Conservation (phyloP, 192 early-diverging fungal genomes). For the Coemansia sp. region DNA sequence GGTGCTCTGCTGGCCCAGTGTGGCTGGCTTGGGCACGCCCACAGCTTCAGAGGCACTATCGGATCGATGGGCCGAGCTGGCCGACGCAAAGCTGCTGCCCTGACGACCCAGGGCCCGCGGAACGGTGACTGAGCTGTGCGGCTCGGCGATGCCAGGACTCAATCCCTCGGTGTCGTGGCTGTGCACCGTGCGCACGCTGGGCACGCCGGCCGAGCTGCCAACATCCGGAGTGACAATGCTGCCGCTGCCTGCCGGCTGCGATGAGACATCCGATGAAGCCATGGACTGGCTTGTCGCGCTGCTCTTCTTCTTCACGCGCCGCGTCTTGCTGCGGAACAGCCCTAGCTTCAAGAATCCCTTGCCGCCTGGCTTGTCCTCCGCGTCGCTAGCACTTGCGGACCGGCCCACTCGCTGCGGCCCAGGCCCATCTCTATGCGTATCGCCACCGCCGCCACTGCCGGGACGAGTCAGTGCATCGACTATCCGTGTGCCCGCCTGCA, state of each 20-base stretch:
- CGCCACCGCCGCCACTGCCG: not conserved
- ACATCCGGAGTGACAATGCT: conserved; percentile 1
- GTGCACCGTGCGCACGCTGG: conserved; percentile 16
- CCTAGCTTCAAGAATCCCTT: conserved; percentile 30
- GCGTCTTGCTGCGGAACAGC: conserved; percentile 39
- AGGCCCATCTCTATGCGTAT: no score
- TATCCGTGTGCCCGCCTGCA: conserved; percentile 9
- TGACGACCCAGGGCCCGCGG: conserved; percentile 2
- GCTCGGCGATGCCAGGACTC: not conserved
- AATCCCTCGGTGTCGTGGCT: conserved; percentile 7
- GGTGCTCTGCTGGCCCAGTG: not conserved
- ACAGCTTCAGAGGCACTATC: not conserved
- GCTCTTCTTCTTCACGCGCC: conserved; percentile 16
- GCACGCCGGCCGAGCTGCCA: not conserved
- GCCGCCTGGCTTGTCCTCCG: conserved; percentile 7
- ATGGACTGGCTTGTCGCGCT: conserved; percentile 9
- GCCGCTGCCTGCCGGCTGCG: not conserved
- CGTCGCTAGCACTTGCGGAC: not conserved
- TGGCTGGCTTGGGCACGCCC: not conserved
- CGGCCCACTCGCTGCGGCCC: not conserved
- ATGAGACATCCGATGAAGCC: conserved; percentile 9
- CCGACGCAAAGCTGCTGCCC: conserved; percentile 20
- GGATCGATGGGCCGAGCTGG: conserved; percentile 1
- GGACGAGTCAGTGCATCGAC: conserved; percentile 12
- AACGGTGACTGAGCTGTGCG: not conserved